Evolutionary conservation across 441 rosid genomes (phyloP).

Genomic region (Eruca vesicaria): DNA sequence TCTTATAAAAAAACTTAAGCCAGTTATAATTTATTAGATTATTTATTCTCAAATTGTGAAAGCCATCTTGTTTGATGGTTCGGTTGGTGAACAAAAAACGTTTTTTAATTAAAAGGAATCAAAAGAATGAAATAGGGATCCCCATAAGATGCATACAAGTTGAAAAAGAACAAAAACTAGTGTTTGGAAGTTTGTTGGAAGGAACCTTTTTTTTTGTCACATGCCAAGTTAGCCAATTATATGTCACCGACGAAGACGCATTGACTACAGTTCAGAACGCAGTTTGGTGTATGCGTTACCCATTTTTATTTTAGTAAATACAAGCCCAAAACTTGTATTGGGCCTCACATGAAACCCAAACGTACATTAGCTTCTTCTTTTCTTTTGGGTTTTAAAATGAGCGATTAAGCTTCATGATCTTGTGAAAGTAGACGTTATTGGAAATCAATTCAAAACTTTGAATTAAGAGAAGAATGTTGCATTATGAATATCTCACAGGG

Average conservation of each 20-base stretch:
- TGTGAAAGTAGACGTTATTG: background rate
- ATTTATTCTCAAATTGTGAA: no score
- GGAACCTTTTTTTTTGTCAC: background rate
- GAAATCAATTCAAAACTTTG: background rate
- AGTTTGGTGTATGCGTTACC: background rate
- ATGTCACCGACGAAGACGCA: background rate
- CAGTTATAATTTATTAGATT: background rate
- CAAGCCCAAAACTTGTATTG: slow-evolving; percentile 1
- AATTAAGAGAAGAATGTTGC: no score
- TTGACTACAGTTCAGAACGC: background rate
- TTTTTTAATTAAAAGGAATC: background rate
- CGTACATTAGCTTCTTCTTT: background rate
- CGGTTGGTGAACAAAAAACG: background rate
- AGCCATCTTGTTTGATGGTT: background rate
- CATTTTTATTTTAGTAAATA: background rate
- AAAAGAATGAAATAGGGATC: slow-evolving; percentile 10
- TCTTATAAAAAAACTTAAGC: background rate
- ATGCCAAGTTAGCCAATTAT: slow-evolving; percentile 1
- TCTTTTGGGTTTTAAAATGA: background rate
- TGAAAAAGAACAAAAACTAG: background rate
- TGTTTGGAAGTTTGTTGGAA: background rate
- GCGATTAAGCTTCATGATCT: background rate
- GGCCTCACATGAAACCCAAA: background rate
- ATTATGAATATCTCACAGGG: no score
- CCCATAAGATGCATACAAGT: background rate